These are phyloP conservation scores for Pythium dissotocum DNA, from an alignment of 352 stramenopile genomes.

Conservation along the genomic window DNA sequence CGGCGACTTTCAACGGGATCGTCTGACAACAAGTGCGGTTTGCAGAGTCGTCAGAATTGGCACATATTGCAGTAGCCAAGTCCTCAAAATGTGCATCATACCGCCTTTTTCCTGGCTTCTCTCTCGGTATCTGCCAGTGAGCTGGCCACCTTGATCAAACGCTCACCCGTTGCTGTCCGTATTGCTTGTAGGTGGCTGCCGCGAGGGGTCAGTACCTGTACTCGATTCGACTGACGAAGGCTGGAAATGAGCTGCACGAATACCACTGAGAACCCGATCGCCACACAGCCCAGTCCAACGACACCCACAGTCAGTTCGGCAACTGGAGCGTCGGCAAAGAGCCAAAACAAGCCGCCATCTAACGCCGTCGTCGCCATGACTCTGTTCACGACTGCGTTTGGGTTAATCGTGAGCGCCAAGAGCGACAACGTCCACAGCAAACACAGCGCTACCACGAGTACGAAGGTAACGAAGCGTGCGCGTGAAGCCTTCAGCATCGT, in stretches of 20 bases:
- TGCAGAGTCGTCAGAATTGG: too few species aligned
- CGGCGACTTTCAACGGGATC: conserved; percentile 17
- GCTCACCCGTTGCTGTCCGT: background rate
- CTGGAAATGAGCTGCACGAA: background rate
- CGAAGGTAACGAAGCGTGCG: too few species aligned
- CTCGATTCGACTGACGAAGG: background rate
- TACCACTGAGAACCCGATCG: background rate
- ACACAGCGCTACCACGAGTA: background rate
- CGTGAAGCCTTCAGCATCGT: too few species aligned
- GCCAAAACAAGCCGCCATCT: conserved; percentile 38
- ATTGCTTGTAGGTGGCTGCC: background rate
- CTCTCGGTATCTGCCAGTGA: background rate
- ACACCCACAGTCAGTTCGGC: background rate
- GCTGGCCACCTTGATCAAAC: background rate
- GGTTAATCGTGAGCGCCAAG: conserved; percentile 23
- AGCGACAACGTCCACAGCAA: conserved; percentile 34
- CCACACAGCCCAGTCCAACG: background rate
- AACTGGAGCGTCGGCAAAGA: conserved; percentile 1
- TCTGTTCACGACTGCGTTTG: conserved; percentile 31
- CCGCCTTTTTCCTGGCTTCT: background rate
- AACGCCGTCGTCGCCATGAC: conserved; percentile 35
- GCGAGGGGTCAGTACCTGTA: too few species aligned
- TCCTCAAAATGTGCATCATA: background rate
- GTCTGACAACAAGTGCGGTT: too few species aligned
- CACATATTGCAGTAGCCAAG: too few species aligned